Base-by-base conservation (phyloP, 192 early-diverging fungal genomes). In the Podila verticillata region DNA sequence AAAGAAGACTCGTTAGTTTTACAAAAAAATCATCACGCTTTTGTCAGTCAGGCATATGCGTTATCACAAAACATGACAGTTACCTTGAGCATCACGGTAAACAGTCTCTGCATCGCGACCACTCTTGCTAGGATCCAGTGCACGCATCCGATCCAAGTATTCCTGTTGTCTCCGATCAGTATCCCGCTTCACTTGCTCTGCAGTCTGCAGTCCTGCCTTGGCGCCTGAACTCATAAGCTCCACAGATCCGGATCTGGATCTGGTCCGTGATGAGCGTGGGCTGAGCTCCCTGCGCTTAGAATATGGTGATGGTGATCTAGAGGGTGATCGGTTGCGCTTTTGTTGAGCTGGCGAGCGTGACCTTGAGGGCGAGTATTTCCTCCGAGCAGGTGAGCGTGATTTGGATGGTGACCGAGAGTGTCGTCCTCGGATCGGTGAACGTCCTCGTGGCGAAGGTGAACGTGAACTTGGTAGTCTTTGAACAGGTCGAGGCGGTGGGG, bases 1-100 rank as follows among this genome's bases (percentile, higher is more conserved):
- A 63, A 31, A 44, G 12, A 39, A 13, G 26, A 56, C 12, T 30
- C 2, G 22, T 48, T 1, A 66, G 48, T 44, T 44, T 60, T n/a
- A n/a, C n/a, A n/a, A 35, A 29, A 59, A 44, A 59, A 31, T 8
- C 9, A 28, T 9, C 20, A 35, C 26, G 7, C 35, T 22, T 68
- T 57, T 24, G 28, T 17, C 13, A 15, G 39, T 44, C 39, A 44
- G 17, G 39, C 2, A 15, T 34, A 4, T 15, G 17, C 3, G 39
- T 44, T 15, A 4, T 15, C 39, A 4, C 3, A 44, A 13, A 44
- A 15, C 39, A 7, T 65, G 58, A 29, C 35, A 62, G 29, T 20
- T 64, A 81, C 83, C 83, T 66, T 54, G 54, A 61, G 72, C 69
- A 72, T 85, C 84, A 69, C 84, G 84, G 36, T 82, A 69, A 13